A percentile compares a stretch with the other conserved stretches of the same genome.
phyloP scores from a whole-genome alignment of 1,139 yeast species.

The Pneumocystis murina region DNA sequence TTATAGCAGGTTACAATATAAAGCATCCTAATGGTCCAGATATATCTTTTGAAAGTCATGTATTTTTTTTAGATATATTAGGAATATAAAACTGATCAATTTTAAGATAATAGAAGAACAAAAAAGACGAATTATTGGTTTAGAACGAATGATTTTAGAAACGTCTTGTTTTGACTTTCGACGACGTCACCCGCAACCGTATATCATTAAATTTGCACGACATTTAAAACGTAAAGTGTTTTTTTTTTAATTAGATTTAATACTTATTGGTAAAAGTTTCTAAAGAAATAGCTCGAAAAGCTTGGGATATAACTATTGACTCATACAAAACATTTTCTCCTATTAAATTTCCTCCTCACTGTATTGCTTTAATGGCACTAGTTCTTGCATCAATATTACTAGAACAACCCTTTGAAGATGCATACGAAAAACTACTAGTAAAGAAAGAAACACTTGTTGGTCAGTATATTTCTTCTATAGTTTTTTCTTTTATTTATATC shows the following conservation, averaged over 20 bases:
- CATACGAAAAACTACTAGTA: constrained; percentile 17
- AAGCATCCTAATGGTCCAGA: constrained; percentile 16
- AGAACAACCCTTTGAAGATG: neutral
- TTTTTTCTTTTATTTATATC: constrained; percentile 3
- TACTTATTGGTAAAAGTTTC: constrained; percentile 14
- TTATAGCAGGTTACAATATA: constrained; percentile 20
- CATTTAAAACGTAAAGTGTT: constrained; percentile 32
- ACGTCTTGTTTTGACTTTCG: constrained; percentile 63
- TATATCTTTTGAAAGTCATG: constrained; percentile 14
- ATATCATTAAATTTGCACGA: constrained; percentile 53
- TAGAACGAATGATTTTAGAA: constrained; percentile 62
- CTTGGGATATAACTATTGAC: constrained; percentile 70
- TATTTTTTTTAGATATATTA: neutral
- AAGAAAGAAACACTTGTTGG: constrained; percentile 18
- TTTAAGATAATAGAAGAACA: constrained; percentile 15
- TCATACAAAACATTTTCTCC: constrained; percentile 57
- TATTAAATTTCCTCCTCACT: constrained; percentile 63
- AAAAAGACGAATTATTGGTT: constrained; percentile 14
- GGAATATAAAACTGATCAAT: neutral
- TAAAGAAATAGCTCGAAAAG: constrained; percentile 25
- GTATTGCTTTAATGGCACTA: constrained; percentile 57
- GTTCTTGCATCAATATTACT: constrained; percentile 27
- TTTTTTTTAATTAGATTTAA: neutral
- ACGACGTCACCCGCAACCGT: constrained; percentile 47
- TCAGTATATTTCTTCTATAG: neutral